phyloP scores from a whole-genome alignment of 768 basidiomycete species.

The Grammothele lineata region DNA sequence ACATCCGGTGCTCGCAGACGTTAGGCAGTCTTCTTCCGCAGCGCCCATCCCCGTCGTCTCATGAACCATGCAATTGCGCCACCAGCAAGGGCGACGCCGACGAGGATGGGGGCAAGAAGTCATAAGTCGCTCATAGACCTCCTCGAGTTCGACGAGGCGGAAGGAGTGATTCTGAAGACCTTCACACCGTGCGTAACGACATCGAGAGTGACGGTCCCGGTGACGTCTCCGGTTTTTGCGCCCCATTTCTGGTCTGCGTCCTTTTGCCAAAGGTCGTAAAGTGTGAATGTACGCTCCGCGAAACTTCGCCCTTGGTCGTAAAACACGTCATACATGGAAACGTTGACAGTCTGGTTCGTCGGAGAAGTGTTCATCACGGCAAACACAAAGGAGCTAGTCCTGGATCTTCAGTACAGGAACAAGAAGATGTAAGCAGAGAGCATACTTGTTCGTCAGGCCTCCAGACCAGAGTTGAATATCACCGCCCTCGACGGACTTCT shows the following conservation, averaged over 20 bases:
- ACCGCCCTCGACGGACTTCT: constrained; percentile 23
- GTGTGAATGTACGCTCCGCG: constrained; percentile 19
- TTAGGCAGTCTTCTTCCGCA: no score
- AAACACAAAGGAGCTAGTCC: constrained; percentile 25
- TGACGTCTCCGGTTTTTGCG: constrained; percentile 20
- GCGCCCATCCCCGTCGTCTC: no score
- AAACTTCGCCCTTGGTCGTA: constrained; percentile 25
- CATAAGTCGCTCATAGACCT: not conserved
- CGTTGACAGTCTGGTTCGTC: constrained; percentile 23
- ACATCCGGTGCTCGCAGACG: no score
- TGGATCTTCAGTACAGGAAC: not conserved
- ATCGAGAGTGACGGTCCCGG: constrained; percentile 18
- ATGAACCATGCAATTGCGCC: not conserved
- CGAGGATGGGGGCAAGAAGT: not conserved
- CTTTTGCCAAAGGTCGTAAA: constrained; percentile 34
- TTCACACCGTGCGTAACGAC: constrained; percentile 28
- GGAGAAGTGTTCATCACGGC: constrained; percentile 33
- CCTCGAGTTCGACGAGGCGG: constrained; percentile 2
- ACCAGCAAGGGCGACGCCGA: constrained; percentile 1
- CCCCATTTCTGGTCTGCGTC: constrained; percentile 24
- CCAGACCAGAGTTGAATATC: constrained; percentile 33
- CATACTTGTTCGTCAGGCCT: constrained; percentile 27
- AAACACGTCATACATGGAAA: constrained; percentile 31
- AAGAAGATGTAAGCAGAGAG: no score
- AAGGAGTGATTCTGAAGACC: constrained; percentile 26